phyloP scores from a whole-genome alignment of 2,329 filamentous ascomycete genomes.

The Lasiodiplodia gonubiensis region DNA sequence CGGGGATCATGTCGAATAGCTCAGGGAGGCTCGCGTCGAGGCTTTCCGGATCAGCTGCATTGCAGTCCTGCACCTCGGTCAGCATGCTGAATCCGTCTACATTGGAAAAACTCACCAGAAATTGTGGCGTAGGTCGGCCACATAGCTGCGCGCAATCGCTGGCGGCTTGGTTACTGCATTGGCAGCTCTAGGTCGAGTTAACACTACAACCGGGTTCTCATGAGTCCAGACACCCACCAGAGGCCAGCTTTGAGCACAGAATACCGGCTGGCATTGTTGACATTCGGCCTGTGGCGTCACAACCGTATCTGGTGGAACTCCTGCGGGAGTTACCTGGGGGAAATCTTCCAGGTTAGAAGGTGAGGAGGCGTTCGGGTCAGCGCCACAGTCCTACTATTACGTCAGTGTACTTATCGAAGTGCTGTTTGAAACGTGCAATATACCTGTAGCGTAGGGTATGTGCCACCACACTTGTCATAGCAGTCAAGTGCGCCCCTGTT shows the following conservation, averaged over 20 bases:
- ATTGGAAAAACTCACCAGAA: neutral
- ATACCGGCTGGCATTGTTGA: neutral
- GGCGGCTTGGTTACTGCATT: conserved; percentile 13
- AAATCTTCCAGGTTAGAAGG: neutral
- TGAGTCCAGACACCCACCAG: neutral
- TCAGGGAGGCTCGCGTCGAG: neutral
- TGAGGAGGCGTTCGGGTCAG: neutral
- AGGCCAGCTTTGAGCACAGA: conserved; percentile 18
- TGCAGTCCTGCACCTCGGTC: neutral
- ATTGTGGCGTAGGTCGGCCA: neutral
- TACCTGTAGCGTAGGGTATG: conserved; percentile 13
- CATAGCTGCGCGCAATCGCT: neutral
- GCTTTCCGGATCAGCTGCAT: neutral
- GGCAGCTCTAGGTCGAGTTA: conserved; percentile 10
- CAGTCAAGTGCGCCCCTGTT: conserved; percentile 11
- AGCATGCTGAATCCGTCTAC: neutral
- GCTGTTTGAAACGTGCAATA: neutral
- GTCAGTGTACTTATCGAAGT: neutral
- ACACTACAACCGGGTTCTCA: neutral
- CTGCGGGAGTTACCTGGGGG: neutral
- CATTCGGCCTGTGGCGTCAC: neutral
- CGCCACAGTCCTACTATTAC: neutral
- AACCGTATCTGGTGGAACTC: neutral
- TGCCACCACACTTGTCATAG: conserved; percentile 4
- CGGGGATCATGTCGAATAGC: neutral